Evolutionary conservation across 331 rosid species (phyloP), one percentile per base, ranked within the genome.

Genomic region (Quercus lobata): DNA sequence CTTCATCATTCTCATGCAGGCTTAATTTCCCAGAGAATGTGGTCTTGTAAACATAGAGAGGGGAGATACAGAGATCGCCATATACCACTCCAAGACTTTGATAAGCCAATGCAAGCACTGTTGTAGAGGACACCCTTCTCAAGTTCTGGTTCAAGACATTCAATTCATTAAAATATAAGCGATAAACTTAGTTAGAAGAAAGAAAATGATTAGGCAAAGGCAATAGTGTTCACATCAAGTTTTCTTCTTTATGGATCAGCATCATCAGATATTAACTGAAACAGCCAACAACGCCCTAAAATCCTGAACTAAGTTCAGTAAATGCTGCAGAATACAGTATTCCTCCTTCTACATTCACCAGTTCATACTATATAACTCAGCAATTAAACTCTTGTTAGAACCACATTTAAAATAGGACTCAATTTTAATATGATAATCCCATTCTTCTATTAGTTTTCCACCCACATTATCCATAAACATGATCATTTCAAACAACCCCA

Each of bases 71-170:
- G 46, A 92, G 89, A 81, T 92, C 93, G 35, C 97, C 97, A 79
- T 92, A 92, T 52, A 92, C 93, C 54, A 92, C 92, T 83, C 97
- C 97, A 74, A 92, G 93, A 83, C 94, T 92, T 76, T 92, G 97
- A 83, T 90, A 92, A 34, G 93, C 95, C 73, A 94, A 76, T 66
- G 88, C 85, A 32, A 94, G 89, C 86, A 94, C 88, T 62, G 88
- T 85, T 74, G 88, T 74, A 61, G 82, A 83, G 8, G 94, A 88
- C 27, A 80, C 78, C 49, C 82, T 88, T 90, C 87, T 91, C 80
- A 84, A 41, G 80, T 86, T 80, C 98, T 90, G 89, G 84, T 82
- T 65, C 83, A 72, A 8, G 71, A 84, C 82, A 57, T 32, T 69
- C 75, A 77, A 57, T 30, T 78, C 71, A 15, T 56, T 53, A 83